Conservation (phyloP, 768 basidiomycete species). For the Hericium coralloides region DNA sequence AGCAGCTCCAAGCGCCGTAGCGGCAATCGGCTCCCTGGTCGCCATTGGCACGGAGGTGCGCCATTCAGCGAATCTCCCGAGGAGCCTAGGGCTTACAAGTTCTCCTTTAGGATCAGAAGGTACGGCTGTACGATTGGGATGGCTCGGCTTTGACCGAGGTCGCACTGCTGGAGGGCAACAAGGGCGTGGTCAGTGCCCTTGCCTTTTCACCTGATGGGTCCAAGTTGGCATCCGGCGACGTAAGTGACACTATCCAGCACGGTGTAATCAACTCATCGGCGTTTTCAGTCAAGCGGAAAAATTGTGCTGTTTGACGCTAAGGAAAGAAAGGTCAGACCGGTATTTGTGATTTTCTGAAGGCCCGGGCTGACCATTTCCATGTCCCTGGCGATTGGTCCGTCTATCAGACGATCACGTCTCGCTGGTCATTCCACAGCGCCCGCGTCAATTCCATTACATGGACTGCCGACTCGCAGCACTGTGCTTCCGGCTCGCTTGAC, state of each 20-base stretch:
- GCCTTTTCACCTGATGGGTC: slow-evolving; percentile 75
- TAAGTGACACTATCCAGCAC: slow-evolving; percentile 30
- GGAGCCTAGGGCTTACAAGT: neutral
- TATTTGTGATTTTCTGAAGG: slow-evolving; percentile 3
- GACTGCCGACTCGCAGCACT: slow-evolving; percentile 64
- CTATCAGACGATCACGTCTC: slow-evolving; percentile 51
- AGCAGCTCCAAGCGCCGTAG: slow-evolving; percentile 49
- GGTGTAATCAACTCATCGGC: neutral
- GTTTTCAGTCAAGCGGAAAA: slow-evolving; percentile 63
- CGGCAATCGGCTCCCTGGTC: slow-evolving; percentile 40
- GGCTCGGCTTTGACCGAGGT: slow-evolving; percentile 50
- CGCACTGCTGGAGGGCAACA: slow-evolving; percentile 55
- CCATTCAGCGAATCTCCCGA: neutral
- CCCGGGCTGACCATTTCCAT: neutral
- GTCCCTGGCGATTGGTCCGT: neutral
- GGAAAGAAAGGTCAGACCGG: slow-evolving; percentile 45
- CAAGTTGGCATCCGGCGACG: slow-evolving; percentile 78
- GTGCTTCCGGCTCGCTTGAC: slow-evolving; percentile 88
- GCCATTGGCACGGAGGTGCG: slow-evolving; percentile 73
- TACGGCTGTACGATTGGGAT: slow-evolving; percentile 67
- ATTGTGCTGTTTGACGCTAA: slow-evolving; percentile 68
- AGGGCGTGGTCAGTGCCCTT: slow-evolving; percentile 61
- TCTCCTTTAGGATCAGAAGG: slow-evolving; percentile 53
- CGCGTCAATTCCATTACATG: slow-evolving; percentile 74
- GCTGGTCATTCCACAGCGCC: slow-evolving; percentile 83